Conservation (phyloP, 371 early-diverging fungal genomes). For the Mucor plumbeus region DNA sequence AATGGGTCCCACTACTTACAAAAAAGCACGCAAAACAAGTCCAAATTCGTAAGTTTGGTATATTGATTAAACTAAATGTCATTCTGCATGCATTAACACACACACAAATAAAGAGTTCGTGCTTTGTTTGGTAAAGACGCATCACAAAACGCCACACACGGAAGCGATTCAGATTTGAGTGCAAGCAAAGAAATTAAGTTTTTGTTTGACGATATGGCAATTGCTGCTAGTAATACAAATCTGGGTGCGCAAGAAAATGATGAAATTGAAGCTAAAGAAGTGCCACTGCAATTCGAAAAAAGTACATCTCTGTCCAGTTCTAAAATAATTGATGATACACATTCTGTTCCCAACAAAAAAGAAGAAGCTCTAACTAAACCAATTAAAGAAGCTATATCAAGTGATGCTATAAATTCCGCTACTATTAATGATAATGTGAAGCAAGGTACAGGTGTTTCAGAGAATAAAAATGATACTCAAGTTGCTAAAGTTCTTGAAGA, state of each 20-base stretch:
- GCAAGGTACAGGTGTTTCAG: no score
- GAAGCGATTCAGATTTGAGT: constrained; percentile 66
- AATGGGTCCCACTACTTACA: constrained; percentile 78
- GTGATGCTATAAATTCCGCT: no score
- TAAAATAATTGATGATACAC: background rate
- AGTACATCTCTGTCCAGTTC: background rate
- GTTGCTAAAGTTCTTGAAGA: no score
- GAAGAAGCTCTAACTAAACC: no score
- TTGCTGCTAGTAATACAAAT: background rate
- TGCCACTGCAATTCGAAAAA: background rate
- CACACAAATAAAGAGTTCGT: constrained; percentile 37
- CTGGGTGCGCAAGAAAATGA: background rate
- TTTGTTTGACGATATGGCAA: constrained; percentile 1
- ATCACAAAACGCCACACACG: constrained; percentile 75
- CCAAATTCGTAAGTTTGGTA: constrained; percentile 48
- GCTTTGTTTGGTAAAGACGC: constrained; percentile 68
- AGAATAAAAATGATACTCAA: no score
- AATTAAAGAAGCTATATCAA: no score
- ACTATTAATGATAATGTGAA: no score
- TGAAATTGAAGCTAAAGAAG: background rate
- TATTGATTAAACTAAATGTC: constrained; percentile 3
- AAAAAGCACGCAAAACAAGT: constrained; percentile 61
- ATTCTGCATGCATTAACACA: constrained; percentile 3
- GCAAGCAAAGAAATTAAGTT: constrained; percentile 69
- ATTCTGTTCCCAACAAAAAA: no score